These are phyloP conservation scores for Neonothopanus nambi DNA, from an alignment of 1,284 basidiomycete species.

Conservation along the genomic window DNA sequence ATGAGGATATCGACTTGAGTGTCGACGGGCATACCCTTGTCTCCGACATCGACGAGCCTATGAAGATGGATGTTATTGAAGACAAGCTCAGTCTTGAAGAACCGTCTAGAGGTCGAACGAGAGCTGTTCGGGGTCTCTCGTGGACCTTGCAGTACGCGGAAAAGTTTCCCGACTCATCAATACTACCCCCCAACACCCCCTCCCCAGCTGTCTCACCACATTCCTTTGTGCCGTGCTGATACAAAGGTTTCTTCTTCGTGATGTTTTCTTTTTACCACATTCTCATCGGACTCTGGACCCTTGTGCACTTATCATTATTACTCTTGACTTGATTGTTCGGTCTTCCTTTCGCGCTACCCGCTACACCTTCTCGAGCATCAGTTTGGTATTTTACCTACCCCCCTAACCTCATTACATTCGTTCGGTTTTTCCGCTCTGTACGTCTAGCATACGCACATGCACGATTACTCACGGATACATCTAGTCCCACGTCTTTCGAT, in stretches of 20 bases:
- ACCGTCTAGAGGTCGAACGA: slow-evolving; percentile 1
- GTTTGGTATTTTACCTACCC: no score
- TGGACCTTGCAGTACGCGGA: slow-evolving; percentile 6
- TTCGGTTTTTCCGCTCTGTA: no score
- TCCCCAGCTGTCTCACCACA: slow-evolving; percentile 1
- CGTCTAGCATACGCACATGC: no score
- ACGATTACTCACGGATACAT: no score
- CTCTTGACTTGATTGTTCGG: neutral
- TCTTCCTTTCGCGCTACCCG: no score
- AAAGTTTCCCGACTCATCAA: slow-evolving; percentile 6
- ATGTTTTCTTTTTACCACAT: neutral
- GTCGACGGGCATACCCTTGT: neutral
- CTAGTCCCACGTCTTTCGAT: no score
- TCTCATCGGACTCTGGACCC: neutral
- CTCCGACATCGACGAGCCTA: neutral
- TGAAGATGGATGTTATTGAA: neutral
- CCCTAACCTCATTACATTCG: no score
- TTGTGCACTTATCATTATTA: slow-evolving; percentile 9
- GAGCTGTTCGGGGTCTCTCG: slow-evolving; percentile 6
- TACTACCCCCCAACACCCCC: neutral
- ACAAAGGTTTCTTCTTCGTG: neutral
- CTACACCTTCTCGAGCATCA: no score
- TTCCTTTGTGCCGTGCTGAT: neutral
- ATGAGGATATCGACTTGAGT: neutral
- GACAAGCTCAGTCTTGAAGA: neutral